Percentiles rank a stretch among this genome's conserved stretches.
phyloP scores from a whole-genome alignment of 1,139 yeast species.

The Candida neerlandica region DNA sequence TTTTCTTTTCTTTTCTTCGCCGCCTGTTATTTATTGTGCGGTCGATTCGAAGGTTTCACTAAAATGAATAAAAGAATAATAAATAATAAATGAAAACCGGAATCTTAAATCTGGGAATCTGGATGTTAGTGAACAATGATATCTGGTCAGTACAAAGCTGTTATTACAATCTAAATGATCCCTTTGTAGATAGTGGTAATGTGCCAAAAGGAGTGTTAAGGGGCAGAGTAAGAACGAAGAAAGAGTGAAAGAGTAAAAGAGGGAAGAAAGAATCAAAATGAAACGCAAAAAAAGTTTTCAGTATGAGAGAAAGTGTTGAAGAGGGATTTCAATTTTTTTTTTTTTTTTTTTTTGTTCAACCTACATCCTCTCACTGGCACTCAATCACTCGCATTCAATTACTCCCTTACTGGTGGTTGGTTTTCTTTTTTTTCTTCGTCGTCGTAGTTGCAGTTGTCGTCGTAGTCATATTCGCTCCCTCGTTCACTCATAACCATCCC shows the following conservation, averaged over 20 bases:
- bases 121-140: not conserved
- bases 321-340: no score
- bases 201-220: no score
- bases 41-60: not conserved
- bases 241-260: not conserved
- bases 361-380: not conserved
- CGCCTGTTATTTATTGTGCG: not conserved
- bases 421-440: not conserved
- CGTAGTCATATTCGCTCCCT: not conserved
- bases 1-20: not conserved
- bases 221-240: no score
- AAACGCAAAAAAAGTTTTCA: not conserved
- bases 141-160: no score
- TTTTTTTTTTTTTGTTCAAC: conserved; percentile 2
- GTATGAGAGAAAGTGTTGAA: not conserved
- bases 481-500: not conserved
- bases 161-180: no score
- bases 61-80: not conserved
- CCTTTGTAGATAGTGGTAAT: no score
- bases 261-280: not conserved
- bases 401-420: not conserved
- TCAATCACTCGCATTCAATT: not conserved
- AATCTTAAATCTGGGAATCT: not conserved
- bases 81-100: not conserved
- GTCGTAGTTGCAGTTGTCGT: no score